Base-by-base conservation (phyloP, 2,329 filamentous ascomycete species). In the Fusarium oligoseptatum region DNA sequence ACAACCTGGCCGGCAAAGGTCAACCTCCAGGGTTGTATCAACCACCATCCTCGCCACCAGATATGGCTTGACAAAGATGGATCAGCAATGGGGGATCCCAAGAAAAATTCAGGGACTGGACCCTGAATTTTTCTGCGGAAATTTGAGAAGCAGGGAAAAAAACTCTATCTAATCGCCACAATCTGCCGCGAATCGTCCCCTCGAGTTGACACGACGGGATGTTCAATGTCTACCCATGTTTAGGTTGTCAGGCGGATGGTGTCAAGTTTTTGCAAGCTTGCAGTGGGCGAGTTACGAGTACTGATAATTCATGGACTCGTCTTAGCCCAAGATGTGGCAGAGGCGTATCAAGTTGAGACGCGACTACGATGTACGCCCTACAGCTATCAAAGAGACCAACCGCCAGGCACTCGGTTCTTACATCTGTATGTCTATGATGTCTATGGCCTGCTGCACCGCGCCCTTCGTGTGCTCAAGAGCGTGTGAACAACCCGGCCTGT, bases 1-100 rank as follows among this genome's bases (percentile, higher is more conserved):
- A 36, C 64, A 34, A 62, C 27, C 61, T 61, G 56, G 61, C 56
- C 37, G 58, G 48, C 60, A 52, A 67, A 52, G 57, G 69, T 63
- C 57, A 45, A 43, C 48, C 52, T 41, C 66, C 67, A 67, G 45
- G 41, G 65, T 66, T 61, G 60, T 55, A 66, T 71, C 64, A 50
- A 69, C 73, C 67, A 24, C 60, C 57, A 50, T 52, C 50, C 66
- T 72, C 66, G 75, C 75, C 73, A 76, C 75, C 61, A 52, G 43
- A 67, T 52, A 65, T 57, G 60, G 36, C 22, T 56, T 62, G 71
- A 61, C 60, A n/a, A 70, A 64, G 58, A 36, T 11, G 52, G 56
- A 72, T 62, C 70, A 72, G 52, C 66, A 48, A 58, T 61, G 32
- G 50, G 41, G 64, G 70, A 78, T 77, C 70, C 32, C 0, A 72